Base-by-base conservation (phyloP, 495 filamentous ascomycete genomes). In the Extremus antarcticus region DNA sequence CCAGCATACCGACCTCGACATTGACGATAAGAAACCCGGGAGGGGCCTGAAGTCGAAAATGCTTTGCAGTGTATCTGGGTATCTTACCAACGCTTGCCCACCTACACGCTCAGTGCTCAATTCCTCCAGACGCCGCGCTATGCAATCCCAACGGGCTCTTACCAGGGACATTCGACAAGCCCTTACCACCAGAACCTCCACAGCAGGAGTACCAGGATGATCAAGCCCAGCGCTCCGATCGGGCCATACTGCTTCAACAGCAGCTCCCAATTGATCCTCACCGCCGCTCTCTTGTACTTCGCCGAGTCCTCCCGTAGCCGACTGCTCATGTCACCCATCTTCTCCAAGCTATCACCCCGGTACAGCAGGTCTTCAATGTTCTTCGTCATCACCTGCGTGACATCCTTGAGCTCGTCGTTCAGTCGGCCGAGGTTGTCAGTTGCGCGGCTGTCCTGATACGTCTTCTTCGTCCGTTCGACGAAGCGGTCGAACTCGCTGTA, bases 311-410 rank as follows among this genome's bases (percentile, higher is more conserved):
- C 92, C 43, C 86, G 76, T 68, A 99, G 65, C 56, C 89, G 71
- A 40, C 80, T 81, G 47, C 86, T 92, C 71, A 97, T 80, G 71
- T 97, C 92, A 24, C 92, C 94, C 92, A 99, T 99, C 52, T 88
- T 78, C 83, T 99, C 94, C 58, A 99, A 71, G 64, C 84, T 92
- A 66, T 97, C 92, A 9, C 92, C 92, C 51, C 92, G 77, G 66
- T 99, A 99, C 54, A 99, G 69, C 66, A 99, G 70, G 68, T 99
- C 92, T 74, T 99, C 92, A 65, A 99, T 99, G 69, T 99, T 99
- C 79, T 97, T 99, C 29, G 92, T 97, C 92, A 99, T 99, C 60
- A 97, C 90, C 70, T 94, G 88, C 15, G 92, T 96, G 50, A 99
- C 92, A 77, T 97, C 92, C 63, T 89, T 83, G 43, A 99, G 78